Evolutionary conservation across 441 rosid species (phyloP).

Genomic region (Metrosideros polymorpha): DNA sequence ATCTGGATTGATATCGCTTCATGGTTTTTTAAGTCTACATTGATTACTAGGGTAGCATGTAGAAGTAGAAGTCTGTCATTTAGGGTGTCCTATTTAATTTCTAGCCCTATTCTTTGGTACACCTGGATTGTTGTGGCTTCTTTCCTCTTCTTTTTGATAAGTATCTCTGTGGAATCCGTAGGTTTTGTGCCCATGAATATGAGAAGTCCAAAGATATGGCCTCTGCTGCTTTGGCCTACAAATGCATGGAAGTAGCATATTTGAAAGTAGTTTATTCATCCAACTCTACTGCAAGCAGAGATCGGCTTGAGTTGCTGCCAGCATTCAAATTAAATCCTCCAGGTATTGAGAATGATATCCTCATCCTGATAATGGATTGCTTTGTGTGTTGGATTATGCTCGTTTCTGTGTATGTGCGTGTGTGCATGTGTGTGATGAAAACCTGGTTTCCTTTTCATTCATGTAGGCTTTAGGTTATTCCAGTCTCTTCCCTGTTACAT

Average conservation of each 20-base stretch:
- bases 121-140: background rate
- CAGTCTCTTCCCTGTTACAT: background rate
- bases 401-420: background rate
- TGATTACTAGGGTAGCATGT: background rate
- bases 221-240: conserved; percentile 94
- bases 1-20: background rate
- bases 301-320: conserved; percentile 58
- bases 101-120: background rate
- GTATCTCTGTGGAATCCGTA: conserved; percentile 14
- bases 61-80: background rate
- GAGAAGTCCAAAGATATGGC: conserved; percentile 91
- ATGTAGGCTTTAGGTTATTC: background rate
- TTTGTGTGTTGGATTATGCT: background rate
- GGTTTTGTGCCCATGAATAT: conserved; percentile 93
- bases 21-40: background rate
- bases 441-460: background rate
- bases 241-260: conserved; percentile 88
- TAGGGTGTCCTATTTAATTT: background rate
- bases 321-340: conserved; percentile 78
- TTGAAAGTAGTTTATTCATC: conserved; percentile 81
- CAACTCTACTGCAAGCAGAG: conserved; percentile 54
- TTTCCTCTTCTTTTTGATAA: background rate
- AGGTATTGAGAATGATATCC: conserved; percentile 33
- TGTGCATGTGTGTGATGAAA: background rate
- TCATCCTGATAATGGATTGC: background rate